Conservation (phyloP, 805 yeast species). For the Hyphopichia homilentoma region DNA sequence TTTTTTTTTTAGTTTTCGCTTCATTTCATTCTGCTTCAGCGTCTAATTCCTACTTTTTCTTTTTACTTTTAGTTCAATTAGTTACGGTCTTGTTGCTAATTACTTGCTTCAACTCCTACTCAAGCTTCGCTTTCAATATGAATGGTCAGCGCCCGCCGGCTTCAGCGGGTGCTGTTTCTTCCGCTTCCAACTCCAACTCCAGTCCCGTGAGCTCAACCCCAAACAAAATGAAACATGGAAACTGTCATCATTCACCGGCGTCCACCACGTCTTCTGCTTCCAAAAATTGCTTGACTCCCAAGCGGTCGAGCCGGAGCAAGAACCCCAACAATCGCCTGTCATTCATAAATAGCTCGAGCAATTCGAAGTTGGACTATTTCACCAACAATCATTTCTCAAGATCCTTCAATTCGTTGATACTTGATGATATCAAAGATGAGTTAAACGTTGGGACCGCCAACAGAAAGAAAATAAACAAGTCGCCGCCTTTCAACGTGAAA, state of each 20-base stretch:
- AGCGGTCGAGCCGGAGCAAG: background rate
- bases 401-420: conserved; percentile 39
- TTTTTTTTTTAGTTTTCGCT: no score
- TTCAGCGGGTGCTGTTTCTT: conserved; percentile 16
- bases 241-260: background rate
- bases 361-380: conserved; percentile 24
- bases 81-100: no score
- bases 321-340: background rate
- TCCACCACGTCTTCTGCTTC: background rate
- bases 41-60: no score
- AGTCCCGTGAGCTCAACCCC: conserved; percentile 6
- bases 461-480: conserved; percentile 29
- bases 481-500: conserved; percentile 40
- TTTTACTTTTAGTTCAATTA: no score
- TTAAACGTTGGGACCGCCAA: conserved; percentile 3
- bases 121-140: no score
- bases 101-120: no score
- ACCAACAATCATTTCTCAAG: conserved; percentile 38
- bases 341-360: conserved; percentile 2
- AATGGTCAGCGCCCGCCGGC: conserved; percentile 22
- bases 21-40: no score
- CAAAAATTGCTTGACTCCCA: background rate
- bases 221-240: no score
- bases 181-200: conserved; percentile 6
- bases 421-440: conserved; percentile 32